Conservation (phyloP, 345 rosid species). For the Raphanus raphanistrum region DNA sequence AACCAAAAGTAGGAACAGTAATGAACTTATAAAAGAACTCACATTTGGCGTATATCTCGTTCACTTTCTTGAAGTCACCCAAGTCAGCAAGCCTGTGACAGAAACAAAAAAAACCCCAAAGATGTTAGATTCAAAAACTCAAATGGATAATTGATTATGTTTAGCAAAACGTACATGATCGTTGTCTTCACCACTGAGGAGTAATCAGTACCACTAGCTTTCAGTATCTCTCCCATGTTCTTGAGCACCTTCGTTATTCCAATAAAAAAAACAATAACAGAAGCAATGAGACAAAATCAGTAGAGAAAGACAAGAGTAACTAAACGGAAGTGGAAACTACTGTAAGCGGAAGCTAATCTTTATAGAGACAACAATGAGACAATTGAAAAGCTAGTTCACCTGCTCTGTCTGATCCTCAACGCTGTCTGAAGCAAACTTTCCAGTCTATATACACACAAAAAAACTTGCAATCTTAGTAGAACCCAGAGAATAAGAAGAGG, state of each 20-base stretch:
- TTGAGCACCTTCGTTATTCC: conserved; percentile 33
- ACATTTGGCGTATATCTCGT: conserved; percentile 93
- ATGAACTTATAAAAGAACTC: conserved; percentile 36
- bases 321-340: background rate
- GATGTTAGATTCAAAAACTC: background rate
- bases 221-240: conserved; percentile 44
- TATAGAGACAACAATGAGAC: background rate
- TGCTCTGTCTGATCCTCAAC: conserved; percentile 87
- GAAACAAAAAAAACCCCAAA: background rate
- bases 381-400: conserved; percentile 44
- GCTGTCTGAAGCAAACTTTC: conserved; percentile 63
- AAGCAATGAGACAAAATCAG: conserved; percentile 21
- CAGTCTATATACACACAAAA: conserved; percentile 53
- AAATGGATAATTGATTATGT: background rate
- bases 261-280: background rate
- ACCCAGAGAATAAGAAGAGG: background rate
- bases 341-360: conserved; percentile 4
- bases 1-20: background rate
- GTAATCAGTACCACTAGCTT: conserved; percentile 46
- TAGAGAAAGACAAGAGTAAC: background rate
- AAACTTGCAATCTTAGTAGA: background rate
- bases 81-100: conserved; percentile 81
- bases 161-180: conserved; percentile 34
- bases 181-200: conserved; percentile 46
- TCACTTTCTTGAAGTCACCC: conserved; percentile 91